A percentile compares a stretch with the other conserved stretches of the same genome.
These are phyloP conservation scores for Lentinula guzmanii DNA, from an alignment of 768 basidiomycete species.

Conservation along the genomic window DNA sequence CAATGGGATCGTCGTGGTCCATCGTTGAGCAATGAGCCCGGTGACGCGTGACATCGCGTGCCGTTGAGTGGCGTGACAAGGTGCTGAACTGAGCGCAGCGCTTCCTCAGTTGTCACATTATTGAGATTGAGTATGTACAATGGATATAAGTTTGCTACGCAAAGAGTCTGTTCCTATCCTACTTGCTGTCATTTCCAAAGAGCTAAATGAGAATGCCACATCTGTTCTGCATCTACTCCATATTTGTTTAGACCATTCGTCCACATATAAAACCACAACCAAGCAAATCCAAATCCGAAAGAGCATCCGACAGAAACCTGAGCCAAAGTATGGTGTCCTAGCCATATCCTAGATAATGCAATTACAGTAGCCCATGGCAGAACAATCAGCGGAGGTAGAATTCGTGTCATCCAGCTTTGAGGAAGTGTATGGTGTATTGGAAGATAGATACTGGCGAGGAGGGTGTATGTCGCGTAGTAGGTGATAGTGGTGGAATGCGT, in stretches of 20 bases:
- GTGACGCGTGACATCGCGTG: conserved; percentile 12
- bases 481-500: conserved; percentile 71
- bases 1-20: conserved; percentile 69
- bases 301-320: conserved; percentile 59
- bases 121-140: too few species aligned
- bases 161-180: neutral
- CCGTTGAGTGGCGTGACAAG: neutral
- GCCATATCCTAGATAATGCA: conserved; percentile 61
- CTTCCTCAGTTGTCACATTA: too few species aligned
- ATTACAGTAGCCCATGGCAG: conserved; percentile 53
- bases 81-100: neutral
- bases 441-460: conserved; percentile 50
- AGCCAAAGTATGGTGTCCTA: conserved; percentile 70
- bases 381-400: conserved; percentile 37
- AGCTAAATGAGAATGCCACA: conserved; percentile 5
- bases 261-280: conserved; percentile 59
- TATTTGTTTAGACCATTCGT: conserved; percentile 22
- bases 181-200: neutral
- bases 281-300: conserved; percentile 50
- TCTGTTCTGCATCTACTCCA: conserved; percentile 20
- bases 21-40: conserved; percentile 27
- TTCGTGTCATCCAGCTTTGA: conserved; percentile 27
- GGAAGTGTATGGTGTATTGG: conserved; percentile 55
- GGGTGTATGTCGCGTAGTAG: conserved; percentile 57
- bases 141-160: too few species aligned